Percentiles rank a stretch among this genome's conserved stretches.
Conservation (phyloP, 805 yeast species). For the Candida fluviatilis region DNA sequence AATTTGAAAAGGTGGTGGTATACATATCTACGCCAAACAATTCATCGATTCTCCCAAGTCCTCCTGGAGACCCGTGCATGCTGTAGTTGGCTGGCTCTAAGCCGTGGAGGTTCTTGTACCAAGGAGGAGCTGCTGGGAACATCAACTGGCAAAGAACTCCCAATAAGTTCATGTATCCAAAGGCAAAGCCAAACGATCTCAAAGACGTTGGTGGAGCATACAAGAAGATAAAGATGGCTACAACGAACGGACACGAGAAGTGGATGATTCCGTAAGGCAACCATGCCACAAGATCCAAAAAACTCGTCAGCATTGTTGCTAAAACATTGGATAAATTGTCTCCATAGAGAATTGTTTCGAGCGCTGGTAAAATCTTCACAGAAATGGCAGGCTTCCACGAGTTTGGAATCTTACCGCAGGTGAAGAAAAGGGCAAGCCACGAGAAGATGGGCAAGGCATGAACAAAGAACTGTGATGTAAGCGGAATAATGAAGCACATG, state of each 20-base stretch:
- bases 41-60: conserved; percentile 80
- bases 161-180: conserved; percentile 87
- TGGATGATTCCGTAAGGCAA: conserved; percentile 91
- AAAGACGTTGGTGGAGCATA: conserved; percentile 90
- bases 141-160: conserved; percentile 81
- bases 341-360: conserved; percentile 89
- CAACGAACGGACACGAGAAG: conserved; percentile 85
- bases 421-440: conserved; percentile 81
- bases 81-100: conserved; percentile 85
- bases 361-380: conserved; percentile 83
- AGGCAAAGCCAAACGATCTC: conserved; percentile 83
- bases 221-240: conserved; percentile 70
- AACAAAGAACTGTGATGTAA: conserved; percentile 78
- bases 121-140: conserved; percentile 96
- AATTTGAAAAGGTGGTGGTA: conserved; percentile 74
- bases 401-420: conserved; percentile 69
- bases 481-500: conserved; percentile 58
- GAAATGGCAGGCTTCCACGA: conserved; percentile 81
- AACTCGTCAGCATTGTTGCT: conserved; percentile 63
- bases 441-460: conserved; percentile 79
- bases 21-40: conserved; percentile 78
- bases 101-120: conserved; percentile 87
- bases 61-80: conserved; percentile 95
- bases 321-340: conserved; percentile 82
- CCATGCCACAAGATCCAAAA: conserved; percentile 88